Conservation (phyloP, 768 basidiomycete species). For the Auricularia heimuer region DNA sequence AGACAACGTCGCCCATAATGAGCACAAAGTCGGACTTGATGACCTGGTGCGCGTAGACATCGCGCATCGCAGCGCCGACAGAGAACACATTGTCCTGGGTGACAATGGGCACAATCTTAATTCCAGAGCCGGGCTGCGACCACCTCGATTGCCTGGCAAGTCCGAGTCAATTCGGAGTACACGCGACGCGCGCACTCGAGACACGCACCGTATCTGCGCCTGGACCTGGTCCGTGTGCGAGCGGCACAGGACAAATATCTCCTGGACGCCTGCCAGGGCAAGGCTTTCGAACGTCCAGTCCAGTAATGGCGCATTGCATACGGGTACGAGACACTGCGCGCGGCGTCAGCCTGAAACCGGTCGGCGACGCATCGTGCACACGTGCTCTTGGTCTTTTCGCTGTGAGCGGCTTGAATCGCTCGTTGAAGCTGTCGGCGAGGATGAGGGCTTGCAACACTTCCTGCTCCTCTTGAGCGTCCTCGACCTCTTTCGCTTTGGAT, state of each 20-base stretch:
- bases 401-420: conserved; percentile 85
- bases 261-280: conserved; percentile 88
- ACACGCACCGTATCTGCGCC: conserved; percentile 66
- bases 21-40: conserved; percentile 88
- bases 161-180: conserved; percentile 2
- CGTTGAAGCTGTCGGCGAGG: conserved; percentile 94
- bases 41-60: conserved; percentile 85
- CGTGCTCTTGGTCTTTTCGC: conserved; percentile 76
- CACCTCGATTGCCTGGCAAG: conserved; percentile 65
- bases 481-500: conserved; percentile 53
- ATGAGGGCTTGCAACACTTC: conserved; percentile 91
- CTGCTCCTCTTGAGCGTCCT: conserved; percentile 47
- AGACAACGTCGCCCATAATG: conserved; percentile 85
- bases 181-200: not conserved
- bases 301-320: conserved; percentile 87
- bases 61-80: conserved; percentile 85
- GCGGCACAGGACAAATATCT: conserved; percentile 90
- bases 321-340: conserved; percentile 74
- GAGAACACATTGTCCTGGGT: conserved; percentile 82
- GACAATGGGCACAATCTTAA: conserved; percentile 78
- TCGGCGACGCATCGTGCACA: conserved; percentile 7
- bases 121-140: conserved; percentile 67
- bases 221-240: conserved; percentile 85
- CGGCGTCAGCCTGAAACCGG: not conserved
- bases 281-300: conserved; percentile 97